Base-by-base conservation (phyloP, 768 basidiomycete genomes). In the Macrolepiota dolichaula region DNA sequence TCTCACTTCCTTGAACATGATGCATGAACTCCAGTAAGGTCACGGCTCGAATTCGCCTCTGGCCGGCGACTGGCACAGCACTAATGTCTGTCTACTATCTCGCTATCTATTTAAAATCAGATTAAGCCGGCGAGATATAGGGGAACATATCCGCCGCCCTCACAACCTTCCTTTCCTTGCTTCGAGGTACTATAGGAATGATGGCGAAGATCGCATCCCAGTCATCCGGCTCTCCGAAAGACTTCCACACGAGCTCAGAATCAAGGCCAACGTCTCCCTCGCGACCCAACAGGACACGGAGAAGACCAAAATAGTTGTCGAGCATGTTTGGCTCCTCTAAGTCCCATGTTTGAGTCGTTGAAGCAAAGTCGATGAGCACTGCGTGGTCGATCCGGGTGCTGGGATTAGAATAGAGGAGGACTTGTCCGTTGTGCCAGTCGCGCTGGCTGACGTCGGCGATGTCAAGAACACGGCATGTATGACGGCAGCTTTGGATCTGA, bases 361-460 rank as follows among this genome's bases (percentile, higher is more conserved):
- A 55, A 2, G 63, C 60, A 58, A 67, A 66, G 57, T 66, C 66
- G 36, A 67, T 55, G 4, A 67, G 51, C 38, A 67, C 66, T 44
- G 55, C 59, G 49, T 65, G 62, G 53, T 65, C 59, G 29, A 54
- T 6, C 3, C 61, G 55, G 37, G 66, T 63, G 4, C 1, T 53
- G 29, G 64, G 62, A 25, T 65, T n/a, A n/a, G n/a, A n/a, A n/a
- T n/a, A n/a, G n/a, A n/a, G n/a, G n/a, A n/a, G n/a, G n/a, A n/a
- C n/a, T 56, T 66, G 68, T 37, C 61, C 64, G 11, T 3, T 29
- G 62, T 69, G 69, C 69, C 69, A 70, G 63, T 70, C 69, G n/a
- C 47, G 59, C 61, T 70, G 69, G 29, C 24, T 55, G 49, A 70
- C 42, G 50, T 68, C 67, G n/a, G 64, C 65, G 24, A 67, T 32